These are phyloP conservation scores for Hericium erinaceus DNA, from an alignment of 768 basidiomycete genomes.

Conservation along the genomic window DNA sequence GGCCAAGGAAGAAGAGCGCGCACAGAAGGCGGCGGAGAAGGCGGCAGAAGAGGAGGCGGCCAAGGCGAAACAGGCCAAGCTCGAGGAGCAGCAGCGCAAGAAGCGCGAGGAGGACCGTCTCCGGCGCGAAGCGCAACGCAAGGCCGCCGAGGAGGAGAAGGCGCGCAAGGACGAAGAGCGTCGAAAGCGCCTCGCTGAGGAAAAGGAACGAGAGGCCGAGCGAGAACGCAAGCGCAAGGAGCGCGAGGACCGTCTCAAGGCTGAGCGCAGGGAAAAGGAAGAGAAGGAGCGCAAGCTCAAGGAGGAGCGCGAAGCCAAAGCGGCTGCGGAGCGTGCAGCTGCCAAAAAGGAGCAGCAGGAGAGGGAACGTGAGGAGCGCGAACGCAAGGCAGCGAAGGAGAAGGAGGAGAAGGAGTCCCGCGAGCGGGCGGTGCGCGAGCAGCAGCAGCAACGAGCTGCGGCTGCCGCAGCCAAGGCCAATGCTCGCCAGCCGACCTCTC, in stretches of 20 bases:
- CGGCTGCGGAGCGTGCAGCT: constrained; percentile 38
- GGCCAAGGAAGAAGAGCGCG: constrained; percentile 88
- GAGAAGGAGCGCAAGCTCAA: constrained; percentile 54
- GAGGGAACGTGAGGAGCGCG: constrained; percentile 57
- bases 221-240: constrained; percentile 66
- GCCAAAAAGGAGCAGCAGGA: constrained; percentile 33
- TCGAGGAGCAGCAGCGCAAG: constrained; percentile 75
- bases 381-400: constrained; percentile 55
- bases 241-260: constrained; percentile 53
- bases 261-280: constrained; percentile 48
- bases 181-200: constrained; percentile 66
- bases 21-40: constrained; percentile 73
- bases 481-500: constrained; percentile 40
- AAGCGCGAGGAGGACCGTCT: constrained; percentile 83
- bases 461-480: constrained; percentile 31
- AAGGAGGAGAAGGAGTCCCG: constrained; percentile 30
- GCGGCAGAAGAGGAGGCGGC: constrained; percentile 77
- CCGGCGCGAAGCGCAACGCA: constrained; percentile 65
- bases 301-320: constrained; percentile 56
- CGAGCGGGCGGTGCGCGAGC: constrained; percentile 20
- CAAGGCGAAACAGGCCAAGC: constrained; percentile 66
- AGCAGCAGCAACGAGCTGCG: constrained; percentile 43
- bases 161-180: constrained; percentile 77
- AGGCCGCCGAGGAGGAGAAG: constrained; percentile 77
- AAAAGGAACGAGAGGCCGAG: constrained; percentile 72